Percentiles rank a stretch among this genome's conserved stretches.
Conservation (phyloP, 306 rosid genomes). For the Ormosia semicastrata region DNA sequence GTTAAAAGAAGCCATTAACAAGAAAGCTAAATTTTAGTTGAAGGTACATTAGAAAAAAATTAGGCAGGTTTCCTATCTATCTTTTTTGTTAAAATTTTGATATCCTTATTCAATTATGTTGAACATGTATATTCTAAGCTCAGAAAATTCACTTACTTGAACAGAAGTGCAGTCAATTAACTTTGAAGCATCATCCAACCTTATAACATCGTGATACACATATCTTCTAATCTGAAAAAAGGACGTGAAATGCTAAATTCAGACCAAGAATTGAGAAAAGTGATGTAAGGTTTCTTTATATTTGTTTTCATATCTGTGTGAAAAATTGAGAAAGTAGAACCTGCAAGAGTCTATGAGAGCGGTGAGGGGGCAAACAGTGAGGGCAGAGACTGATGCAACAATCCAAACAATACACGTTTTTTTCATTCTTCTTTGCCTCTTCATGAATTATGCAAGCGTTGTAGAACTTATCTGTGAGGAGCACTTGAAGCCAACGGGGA, state of each 20-base stretch:
- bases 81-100: background rate
- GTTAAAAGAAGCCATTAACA: background rate
- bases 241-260: background rate
- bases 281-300: background rate
- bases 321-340: conserved; percentile 29
- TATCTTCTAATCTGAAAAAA: conserved; percentile 77
- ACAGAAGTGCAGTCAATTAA: conserved; percentile 72
- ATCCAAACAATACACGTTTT: conserved; percentile 85
- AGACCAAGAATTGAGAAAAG: background rate
- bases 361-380: conserved; percentile 75
- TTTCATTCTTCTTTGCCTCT: conserved; percentile 83
- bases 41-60: background rate
- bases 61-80: background rate
- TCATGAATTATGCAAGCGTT: conserved; percentile 90
- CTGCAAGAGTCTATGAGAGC: conserved; percentile 85
- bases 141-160: conserved; percentile 54
- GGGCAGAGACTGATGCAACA: conserved; percentile 91
- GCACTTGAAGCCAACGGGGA: conserved; percentile 79
- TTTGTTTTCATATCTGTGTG: background rate
- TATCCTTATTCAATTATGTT: background rate
- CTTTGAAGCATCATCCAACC: conserved; percentile 76
- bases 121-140: background rate
- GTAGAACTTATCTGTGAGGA: conserved; percentile 81
- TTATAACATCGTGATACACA: conserved; percentile 75
- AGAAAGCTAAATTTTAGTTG: background rate